phyloP scores from a whole-genome alignment of 345 rosid genomes.

The Garcia nutans region DNA sequence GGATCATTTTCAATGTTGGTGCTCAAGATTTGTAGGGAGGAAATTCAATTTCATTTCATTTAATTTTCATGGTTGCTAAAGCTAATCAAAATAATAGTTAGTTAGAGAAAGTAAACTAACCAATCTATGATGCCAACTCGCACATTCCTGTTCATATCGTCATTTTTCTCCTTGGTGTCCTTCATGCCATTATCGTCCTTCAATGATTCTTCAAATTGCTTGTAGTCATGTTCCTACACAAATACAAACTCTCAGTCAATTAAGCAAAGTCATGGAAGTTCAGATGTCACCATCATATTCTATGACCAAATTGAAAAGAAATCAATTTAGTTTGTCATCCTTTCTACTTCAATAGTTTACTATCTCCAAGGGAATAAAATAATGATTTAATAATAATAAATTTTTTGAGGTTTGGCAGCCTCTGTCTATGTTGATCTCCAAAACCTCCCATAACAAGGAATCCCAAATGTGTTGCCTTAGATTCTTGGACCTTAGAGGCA shows the following conservation, averaged over 20 bases:
- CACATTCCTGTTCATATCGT: constrained; percentile 34
- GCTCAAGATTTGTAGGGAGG: neutral
- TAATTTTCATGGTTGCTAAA: neutral
- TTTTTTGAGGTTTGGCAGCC: too few relatives aligned
- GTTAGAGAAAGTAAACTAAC: constrained; percentile 40
- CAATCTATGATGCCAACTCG: constrained; percentile 75
- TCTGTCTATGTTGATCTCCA: too few relatives aligned
- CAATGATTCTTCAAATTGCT: constrained; percentile 56
- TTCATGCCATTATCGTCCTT: constrained; percentile 33
- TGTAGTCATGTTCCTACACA: constrained; percentile 60
- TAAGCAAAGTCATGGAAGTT: neutral
- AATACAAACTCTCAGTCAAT: neutral
- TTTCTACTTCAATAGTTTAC: too few relatives aligned
- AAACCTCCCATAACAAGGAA: too few relatives aligned
- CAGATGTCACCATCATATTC: neutral
- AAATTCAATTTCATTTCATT: neutral
- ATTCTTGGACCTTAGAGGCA: too few relatives aligned
- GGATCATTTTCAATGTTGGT: neutral
- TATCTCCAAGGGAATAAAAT: too few relatives aligned
- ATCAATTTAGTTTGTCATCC: too few relatives aligned
- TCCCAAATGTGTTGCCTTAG: too few relatives aligned
- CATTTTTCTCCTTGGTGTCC: constrained; percentile 9
- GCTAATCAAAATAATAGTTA: neutral
- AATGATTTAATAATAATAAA: too few relatives aligned
- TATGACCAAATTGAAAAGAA: neutral